A percentile compares a stretch with the other conserved stretches of the same genome.
Evolutionary conservation across 129 eudicot species (phyloP).

Genomic region (Pulicaria dysenterica): DNA sequence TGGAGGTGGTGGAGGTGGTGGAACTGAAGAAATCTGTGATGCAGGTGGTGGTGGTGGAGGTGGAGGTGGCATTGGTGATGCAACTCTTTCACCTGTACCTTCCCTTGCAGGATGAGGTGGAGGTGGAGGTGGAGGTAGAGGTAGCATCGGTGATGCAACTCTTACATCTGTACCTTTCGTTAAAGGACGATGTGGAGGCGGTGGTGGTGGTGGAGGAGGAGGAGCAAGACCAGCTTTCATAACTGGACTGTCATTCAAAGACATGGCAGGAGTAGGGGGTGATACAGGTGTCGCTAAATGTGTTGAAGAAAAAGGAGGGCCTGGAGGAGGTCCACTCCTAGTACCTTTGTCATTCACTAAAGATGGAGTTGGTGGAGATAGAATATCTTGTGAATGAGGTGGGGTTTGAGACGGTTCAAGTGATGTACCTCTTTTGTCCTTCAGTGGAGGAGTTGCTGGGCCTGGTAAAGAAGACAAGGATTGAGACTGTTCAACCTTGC

Average conservation of each 20-base stretch:
- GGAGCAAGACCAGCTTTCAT: slow-evolving; percentile 6
- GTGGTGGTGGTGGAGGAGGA: slow-evolving; percentile 40
- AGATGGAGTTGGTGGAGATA: slow-evolving; percentile 36
- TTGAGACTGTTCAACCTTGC: slow-evolving; percentile 17
- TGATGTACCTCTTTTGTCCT: slow-evolving; percentile 27
- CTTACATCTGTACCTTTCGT: neutral
- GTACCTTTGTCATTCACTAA: neutral
- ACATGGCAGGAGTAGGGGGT: too few relatives aligned
- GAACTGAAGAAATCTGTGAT: slow-evolving; percentile 24
- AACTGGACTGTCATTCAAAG: neutral
- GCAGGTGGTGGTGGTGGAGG: slow-evolving; percentile 40
- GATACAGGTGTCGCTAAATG: neutral
- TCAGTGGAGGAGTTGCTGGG: slow-evolving; percentile 36
- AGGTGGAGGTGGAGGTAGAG: slow-evolving; percentile 44
- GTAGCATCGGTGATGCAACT: slow-evolving; percentile 32
- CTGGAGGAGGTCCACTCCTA: slow-evolving; percentile 5
- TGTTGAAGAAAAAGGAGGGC: slow-evolving; percentile 38
- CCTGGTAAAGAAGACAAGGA: slow-evolving; percentile 25
- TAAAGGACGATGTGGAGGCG: slow-evolving; percentile 16
- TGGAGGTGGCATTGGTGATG: slow-evolving; percentile 41
- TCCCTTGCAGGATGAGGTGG: slow-evolving; percentile 32
- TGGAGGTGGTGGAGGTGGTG: slow-evolving; percentile 74
- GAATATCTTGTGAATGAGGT: neutral
- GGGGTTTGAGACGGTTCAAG: slow-evolving; percentile 28
- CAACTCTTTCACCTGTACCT: slow-evolving; percentile 20